Evolutionary conservation across 2,329 filamentous ascomycete species (phyloP), one percentile per base, ranked within the genome.

Genomic region (Beauveria medogensis): DNA sequence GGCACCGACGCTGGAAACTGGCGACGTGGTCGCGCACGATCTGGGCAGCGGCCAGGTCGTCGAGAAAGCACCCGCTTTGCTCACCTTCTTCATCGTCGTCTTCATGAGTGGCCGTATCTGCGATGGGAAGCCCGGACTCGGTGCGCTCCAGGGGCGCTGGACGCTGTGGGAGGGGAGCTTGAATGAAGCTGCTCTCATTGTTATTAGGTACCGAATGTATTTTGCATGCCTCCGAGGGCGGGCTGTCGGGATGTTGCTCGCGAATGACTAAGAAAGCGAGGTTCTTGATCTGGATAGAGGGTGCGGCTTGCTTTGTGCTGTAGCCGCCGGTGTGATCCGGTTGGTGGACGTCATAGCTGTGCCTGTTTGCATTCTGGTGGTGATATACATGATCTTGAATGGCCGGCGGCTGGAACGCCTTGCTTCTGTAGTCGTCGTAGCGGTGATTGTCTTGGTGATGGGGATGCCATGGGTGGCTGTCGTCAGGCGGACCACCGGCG

Each of bases 21-120:
- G 73, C 71, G 54, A 84, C 72, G 63, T 83, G 78, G 22, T 74
- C 70, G 50, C 75, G 73, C 10, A 84, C 82, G n/a, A 77, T 68
- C 54, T 71, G 70, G 3, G 80, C 80, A 2, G 82, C 82, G 24
- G 75, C 71, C 4, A 72, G 69, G 65, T 85, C 82, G 52, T 75
- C 73, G 18, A 78, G 65, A 16, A 78, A 70, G 22, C 46, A 55
- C 37, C 60, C 60, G 5, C 50, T 43, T 55, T 59, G 26, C 46
- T 54, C 58, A 48, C 54, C 62, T 26, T 71, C 69, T n/a, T 69
- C 67, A 47, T 72, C 73, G 37, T 73, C 60, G 55, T 61, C 56
- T 16, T 52, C 63, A 44, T 73, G 70, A 22, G 41, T 24, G 5
- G 71, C 69, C 1, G 71, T 71, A 57, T 78, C 74, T 12, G 75